Evolutionary conservation across 345 rosid species (phyloP), one percentile per base, ranked within the genome.

Genomic region (Eucalyptus erythrocorys): DNA sequence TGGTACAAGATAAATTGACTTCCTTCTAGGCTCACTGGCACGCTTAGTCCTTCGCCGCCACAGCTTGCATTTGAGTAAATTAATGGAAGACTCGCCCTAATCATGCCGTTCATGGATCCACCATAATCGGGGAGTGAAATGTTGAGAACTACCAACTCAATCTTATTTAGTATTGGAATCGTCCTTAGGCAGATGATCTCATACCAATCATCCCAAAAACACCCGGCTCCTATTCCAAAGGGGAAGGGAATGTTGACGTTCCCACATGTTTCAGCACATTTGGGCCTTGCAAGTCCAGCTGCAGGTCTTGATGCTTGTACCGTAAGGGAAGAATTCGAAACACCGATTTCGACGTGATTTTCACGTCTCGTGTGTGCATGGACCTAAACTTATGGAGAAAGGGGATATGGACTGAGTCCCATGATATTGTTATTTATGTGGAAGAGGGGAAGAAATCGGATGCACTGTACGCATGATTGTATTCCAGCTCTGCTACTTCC

Each of bases 171-270:
- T 3, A 49, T 48, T 24, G 89, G 89, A 21, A 53, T 15, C n/a
- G 43, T 79, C 8, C 0, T 64, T 7, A 7, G 71, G 86, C 76
- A 88, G 66, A 21, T 76, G 5, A 88, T 88, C 51, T 40, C 89
- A 48, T 40, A 80, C 86, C 89, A 80, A 32, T 79, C 85, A 55
- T 80, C 64, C 86, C 55, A 30, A 50, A 50, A 88, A 55, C 89
- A 80, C 40, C 42, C 53, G 27, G 49, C 34, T 48, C 85, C 90
- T n/a, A 85, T 86, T 8, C 90, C 88, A 47, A 85, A 89, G 4
- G 88, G 90, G 50, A 34, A 89, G 42, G 87, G 88, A 14, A 89
- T 0, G 42, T 27, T 66, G 48, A 89, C 30, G 0, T 49, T 50
- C 14, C 87, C 90, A 11, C 88, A 86, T 16, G 24, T 13, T 14